Evolutionary conservation across 352 stramenopile genomes (phyloP).

Genomic region (Phytopythium oedochilum): DNA sequence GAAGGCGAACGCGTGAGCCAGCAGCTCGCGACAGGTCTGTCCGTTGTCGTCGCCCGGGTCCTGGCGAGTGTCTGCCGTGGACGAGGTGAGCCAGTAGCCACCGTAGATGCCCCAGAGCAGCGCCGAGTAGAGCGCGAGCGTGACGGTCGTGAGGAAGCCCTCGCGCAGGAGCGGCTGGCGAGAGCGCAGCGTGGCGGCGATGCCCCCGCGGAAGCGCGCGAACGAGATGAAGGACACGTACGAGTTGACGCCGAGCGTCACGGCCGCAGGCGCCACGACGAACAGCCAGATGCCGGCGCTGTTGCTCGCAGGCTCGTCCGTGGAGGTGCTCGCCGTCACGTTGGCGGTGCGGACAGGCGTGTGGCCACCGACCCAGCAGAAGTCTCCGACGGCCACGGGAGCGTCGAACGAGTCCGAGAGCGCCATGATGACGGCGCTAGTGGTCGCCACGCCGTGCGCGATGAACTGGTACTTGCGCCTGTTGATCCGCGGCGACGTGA

Average conservation of each 20-base stretch:
- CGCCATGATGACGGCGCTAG: slow-evolving; percentile 41
- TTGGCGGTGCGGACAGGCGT: slow-evolving; percentile 22
- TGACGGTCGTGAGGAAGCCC: slow-evolving; percentile 68
- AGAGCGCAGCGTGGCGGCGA: slow-evolving; percentile 53
- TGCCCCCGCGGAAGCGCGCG: slow-evolving; percentile 50
- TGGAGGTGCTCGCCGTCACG: slow-evolving; percentile 17
- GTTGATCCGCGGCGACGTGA: slow-evolving; percentile 71
- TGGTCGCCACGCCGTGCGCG: slow-evolving; percentile 29
- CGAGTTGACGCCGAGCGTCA: slow-evolving; percentile 54
- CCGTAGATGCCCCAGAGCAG: slow-evolving; percentile 68
- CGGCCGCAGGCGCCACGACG: slow-evolving; percentile 43
- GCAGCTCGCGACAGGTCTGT: slow-evolving; percentile 18
- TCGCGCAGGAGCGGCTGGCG: slow-evolving; percentile 55
- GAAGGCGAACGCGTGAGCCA: slow-evolving; percentile 59
- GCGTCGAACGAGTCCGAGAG: slow-evolving; percentile 49
- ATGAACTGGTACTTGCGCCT: slow-evolving; percentile 61
- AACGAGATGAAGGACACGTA: slow-evolving; percentile 68
- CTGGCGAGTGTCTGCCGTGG: too few relatives aligned
- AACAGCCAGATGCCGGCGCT: slow-evolving; percentile 61
- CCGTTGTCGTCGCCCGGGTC: neutral
- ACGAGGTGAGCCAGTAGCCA: slow-evolving; percentile 54
- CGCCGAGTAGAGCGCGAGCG: slow-evolving; percentile 57
- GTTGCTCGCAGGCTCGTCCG: neutral
- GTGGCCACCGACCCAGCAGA: slow-evolving; percentile 68
- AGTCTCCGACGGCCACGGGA: slow-evolving; percentile 54